phyloP scores from a whole-genome alignment of 2,329 filamentous ascomycete genomes.

The Teratosphaeria epicoccoides region DNA sequence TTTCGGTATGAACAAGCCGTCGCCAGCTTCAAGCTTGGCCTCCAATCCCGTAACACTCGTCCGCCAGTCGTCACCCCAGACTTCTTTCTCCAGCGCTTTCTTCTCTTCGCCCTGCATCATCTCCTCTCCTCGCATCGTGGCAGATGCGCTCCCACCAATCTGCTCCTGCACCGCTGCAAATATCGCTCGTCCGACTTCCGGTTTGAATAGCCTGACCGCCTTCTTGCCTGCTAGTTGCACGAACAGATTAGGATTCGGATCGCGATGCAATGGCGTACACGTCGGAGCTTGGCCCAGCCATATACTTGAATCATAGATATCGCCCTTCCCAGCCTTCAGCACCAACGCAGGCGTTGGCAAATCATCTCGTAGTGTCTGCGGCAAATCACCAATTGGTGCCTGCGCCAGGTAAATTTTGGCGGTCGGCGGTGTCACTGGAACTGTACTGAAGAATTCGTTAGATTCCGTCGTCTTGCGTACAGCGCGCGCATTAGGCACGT shows the following conservation, averaged over 20 bases:
- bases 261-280: slow-evolving; percentile 79
- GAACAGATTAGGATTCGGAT: slow-evolving; percentile 91
- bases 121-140: slow-evolving; percentile 60
- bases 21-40: slow-evolving; percentile 47
- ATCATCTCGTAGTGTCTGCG: slow-evolving; percentile 50
- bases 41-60: slow-evolving; percentile 11
- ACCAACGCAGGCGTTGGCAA: slow-evolving; percentile 59
- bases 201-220: slow-evolving; percentile 58
- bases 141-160: slow-evolving; percentile 30
- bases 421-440: slow-evolving; percentile 13
- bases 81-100: slow-evolving; percentile 50
- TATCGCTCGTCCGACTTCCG: slow-evolving; percentile 50
- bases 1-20: slow-evolving; percentile 67
- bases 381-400: slow-evolving; percentile 59
- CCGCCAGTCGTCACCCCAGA: slow-evolving; percentile 50
- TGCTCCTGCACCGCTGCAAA: slow-evolving; percentile 45
- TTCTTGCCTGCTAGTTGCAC: slow-evolving; percentile 70
- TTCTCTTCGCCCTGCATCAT: slow-evolving; percentile 84
- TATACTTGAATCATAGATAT: slow-evolving; percentile 76
- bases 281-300: slow-evolving; percentile 85
- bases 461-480: slow-evolving; percentile 11
- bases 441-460: slow-evolving; percentile 24
- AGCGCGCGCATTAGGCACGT: slow-evolving; percentile 17
- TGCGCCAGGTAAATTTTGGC: slow-evolving; percentile 74
- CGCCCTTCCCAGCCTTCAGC: slow-evolving; percentile 55